phyloP scores from a whole-genome alignment of 805 yeast genomes.

The Saturnispora sanitii region DNA sequence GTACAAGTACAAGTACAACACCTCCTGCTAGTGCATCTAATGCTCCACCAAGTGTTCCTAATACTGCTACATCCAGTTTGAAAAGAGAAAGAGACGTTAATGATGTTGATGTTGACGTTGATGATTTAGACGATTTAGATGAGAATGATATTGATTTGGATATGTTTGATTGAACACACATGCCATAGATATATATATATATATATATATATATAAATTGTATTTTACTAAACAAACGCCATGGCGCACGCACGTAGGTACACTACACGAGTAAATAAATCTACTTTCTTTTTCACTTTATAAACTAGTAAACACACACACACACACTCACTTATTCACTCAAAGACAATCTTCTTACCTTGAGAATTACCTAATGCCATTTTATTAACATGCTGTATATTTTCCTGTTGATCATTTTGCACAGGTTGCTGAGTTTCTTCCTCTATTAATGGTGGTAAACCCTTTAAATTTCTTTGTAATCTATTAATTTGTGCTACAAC shows the following conservation, averaged over 20 bases:
- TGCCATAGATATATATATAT: too few species aligned
- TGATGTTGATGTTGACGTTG: background rate
- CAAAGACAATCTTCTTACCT: slow-evolving; percentile 8
- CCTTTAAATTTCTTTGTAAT: slow-evolving; percentile 29
- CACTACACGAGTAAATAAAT: background rate
- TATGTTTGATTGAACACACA: slow-evolving; percentile 8
- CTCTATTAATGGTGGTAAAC: slow-evolving; percentile 28
- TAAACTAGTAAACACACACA: background rate
- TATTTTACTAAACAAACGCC: too few species aligned
- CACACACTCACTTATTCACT: background rate
- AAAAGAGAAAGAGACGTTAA: slow-evolving; percentile 8
- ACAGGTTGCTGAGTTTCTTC: slow-evolving; percentile 13
- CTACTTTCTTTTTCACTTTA: too few species aligned
- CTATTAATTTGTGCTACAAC: slow-evolving; percentile 27
- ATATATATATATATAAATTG: too few species aligned
- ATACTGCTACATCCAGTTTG: too few species aligned
- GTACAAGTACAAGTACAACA: too few species aligned
- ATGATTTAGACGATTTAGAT: slow-evolving; percentile 5
- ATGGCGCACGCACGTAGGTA: too few species aligned
- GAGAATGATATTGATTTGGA: slow-evolving; percentile 9
- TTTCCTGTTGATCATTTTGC: background rate
- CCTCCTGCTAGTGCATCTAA: too few species aligned
- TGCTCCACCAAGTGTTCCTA: too few species aligned
- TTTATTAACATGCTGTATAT: too few species aligned
- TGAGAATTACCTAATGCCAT: background rate